Base-by-base conservation (phyloP, 805 yeast genomes). In the Wickerhamiella alocasiicola region DNA sequence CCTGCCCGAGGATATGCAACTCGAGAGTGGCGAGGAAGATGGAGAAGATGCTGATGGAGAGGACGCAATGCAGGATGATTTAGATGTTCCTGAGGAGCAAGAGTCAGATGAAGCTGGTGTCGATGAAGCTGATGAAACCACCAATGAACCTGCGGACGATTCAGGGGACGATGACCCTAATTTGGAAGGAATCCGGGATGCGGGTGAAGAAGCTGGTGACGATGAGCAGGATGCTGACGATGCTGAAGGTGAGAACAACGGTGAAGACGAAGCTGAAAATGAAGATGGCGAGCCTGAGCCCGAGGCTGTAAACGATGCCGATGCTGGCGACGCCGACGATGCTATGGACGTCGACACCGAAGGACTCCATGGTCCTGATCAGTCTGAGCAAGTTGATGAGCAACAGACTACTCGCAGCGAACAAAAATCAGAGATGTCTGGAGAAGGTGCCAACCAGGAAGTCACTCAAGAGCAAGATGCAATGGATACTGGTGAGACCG, bases 1-100 rank as follows among this genome's bases (percentile, higher is more conserved):
- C 17, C 65, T 88, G 21, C 96, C 97, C 0, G 97, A 91, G 12
- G 95, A 87, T 52, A 72, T 88, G 68, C 76, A 88, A 50, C 64
- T 88, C 23, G 97, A 88, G 54, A 76, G 77, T n/a, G 93, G 73
- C 18, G 78, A 70, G 4, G 87, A 76, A 9, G 73, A 65, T 1
- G 71, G 62, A 1, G 59, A 49, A 1, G 63, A 52, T n/a, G 49
- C 54, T 20, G 60, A 54, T 6, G 60, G 51, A 3, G 55, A 53
- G 15, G 36, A 60, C 1, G 54, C 44, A 38, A 57, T 54, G 12
- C 63, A 55, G 30, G 63, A 57, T 5, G 54, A 50, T 1, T 53
- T 39, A 12, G 63, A 57, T 6, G 54, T 50, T 2, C 53, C 40
- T 11, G 46, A 40, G 18, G 45, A 45, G 9, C 51, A 51, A 3